phyloP scores from a whole-genome alignment of 177 flowering plant genomes.

The Tripterygium wilfordii region DNA sequence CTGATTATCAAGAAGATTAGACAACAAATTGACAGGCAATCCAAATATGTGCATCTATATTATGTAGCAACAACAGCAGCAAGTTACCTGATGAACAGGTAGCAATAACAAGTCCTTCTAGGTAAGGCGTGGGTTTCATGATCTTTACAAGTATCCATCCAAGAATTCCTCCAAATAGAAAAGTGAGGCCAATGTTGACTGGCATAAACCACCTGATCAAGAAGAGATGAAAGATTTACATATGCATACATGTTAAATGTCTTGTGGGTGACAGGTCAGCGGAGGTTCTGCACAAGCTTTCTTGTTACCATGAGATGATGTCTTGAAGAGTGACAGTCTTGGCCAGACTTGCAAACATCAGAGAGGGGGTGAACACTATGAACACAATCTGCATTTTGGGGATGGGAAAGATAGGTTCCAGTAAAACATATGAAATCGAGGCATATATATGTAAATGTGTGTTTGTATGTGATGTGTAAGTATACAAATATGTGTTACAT shows the following conservation, averaged over 20 bases:
- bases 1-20: too few species aligned
- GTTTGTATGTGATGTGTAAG: too few species aligned
- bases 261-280: too few species aligned
- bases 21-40: too few species aligned
- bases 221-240: too few species aligned
- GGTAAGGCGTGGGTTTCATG: conserved; percentile 56
- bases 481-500: neutral
- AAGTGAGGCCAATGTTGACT: conserved; percentile 65
- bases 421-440: too few species aligned
- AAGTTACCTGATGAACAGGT: conserved; percentile 64
- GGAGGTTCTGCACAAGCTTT: too few species aligned
- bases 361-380: conserved; percentile 70
- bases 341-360: conserved; percentile 74
- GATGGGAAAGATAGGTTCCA: too few species aligned
- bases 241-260: too few species aligned
- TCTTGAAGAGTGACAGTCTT: conserved; percentile 74
- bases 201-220: conserved; percentile 99
- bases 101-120: conserved; percentile 79
- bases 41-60: too few species aligned
- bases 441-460: too few species aligned
- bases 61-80: neutral
- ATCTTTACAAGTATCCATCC: conserved; percentile 86
- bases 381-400: conserved; percentile 70
- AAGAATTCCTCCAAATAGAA: conserved; percentile 68
- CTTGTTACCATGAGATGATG: conserved; percentile 87